These are phyloP conservation scores for Umbelopsis sp. DNA, from an alignment of 192 early-diverging fungal species.

Conservation along the genomic window DNA sequence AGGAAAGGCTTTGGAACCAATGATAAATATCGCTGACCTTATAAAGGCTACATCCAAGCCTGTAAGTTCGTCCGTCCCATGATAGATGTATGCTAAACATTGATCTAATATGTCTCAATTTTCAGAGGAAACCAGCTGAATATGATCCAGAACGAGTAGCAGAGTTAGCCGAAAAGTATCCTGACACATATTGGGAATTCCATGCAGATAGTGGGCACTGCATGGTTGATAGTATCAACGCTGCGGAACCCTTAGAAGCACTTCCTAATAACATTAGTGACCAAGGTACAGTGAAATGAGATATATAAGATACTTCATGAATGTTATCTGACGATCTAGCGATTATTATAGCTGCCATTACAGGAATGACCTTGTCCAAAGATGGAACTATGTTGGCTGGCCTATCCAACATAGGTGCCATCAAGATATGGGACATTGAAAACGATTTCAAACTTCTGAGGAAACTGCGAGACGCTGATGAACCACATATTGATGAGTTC, in stretches of 20 bases:
- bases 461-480: conserved; percentile 71
- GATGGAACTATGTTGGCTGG: conserved; percentile 87
- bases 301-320: neutral
- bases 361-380: conserved; percentile 80
- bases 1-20: conserved; percentile 2
- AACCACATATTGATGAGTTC: conserved; percentile 89
- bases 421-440: conserved; percentile 77
- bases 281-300: conserved; percentile 46
- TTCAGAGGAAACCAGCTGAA: conserved; percentile 19
- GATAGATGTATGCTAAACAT: neutral
- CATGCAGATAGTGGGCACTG: conserved; percentile 51
- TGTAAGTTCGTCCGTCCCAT: neutral
- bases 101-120: neutral
- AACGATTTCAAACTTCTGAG: conserved; percentile 70
- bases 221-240: conserved; percentile 71
- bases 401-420: conserved; percentile 78
- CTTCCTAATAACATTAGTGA: conserved; percentile 71
- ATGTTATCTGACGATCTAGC: neutral
- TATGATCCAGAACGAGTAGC: conserved; percentile 57
- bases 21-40: neutral
- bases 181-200: conserved; percentile 61
- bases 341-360: conserved; percentile 60
- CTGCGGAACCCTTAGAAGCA: conserved; percentile 67
- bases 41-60: conserved; percentile 2
- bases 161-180: conserved; percentile 56